These are phyloP conservation scores for Fragaria nilgerrensis DNA, from an alignment of 306 rosid genomes.

Conservation along the genomic window DNA sequence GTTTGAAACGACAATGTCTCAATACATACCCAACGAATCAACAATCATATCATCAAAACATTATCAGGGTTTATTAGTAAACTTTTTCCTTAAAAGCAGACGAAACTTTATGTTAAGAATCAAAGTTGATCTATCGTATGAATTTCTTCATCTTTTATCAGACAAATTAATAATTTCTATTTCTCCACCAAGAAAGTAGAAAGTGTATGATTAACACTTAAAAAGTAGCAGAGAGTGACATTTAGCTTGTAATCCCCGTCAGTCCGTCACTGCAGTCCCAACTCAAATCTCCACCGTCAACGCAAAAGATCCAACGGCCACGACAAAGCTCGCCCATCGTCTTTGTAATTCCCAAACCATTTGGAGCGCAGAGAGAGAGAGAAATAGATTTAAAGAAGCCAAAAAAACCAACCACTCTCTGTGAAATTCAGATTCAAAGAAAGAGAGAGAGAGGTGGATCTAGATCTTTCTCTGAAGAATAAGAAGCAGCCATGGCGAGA, in stretches of 20 bases:
- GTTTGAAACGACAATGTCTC: no score
- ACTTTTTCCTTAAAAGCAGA: no score
- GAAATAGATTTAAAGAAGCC: conserved; percentile 11
- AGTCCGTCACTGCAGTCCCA: neutral
- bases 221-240: neutral
- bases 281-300: conserved; percentile 10
- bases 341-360: conserved; percentile 27
- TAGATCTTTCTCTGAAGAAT: conserved; percentile 24
- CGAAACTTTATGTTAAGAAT: no score
- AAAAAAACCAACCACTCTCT: conserved; percentile 5
- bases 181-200: no score
- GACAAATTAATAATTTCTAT: no score
- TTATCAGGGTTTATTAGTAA: no score
- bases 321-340: neutral
- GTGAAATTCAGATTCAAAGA: neutral
- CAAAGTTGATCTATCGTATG: no score
- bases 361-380: conserved; percentile 2
- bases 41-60: no score
- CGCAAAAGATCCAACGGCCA: conserved; percentile 23
- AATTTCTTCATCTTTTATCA: no score
- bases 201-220: no score
- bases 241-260: conserved; percentile 18
- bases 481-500: conserved; percentile 55
- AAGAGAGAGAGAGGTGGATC: conserved; percentile 27
- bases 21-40: no score